Conservation (phyloP, 2,329 filamentous ascomycete species). For the Calonectria pauciramosa region DNA sequence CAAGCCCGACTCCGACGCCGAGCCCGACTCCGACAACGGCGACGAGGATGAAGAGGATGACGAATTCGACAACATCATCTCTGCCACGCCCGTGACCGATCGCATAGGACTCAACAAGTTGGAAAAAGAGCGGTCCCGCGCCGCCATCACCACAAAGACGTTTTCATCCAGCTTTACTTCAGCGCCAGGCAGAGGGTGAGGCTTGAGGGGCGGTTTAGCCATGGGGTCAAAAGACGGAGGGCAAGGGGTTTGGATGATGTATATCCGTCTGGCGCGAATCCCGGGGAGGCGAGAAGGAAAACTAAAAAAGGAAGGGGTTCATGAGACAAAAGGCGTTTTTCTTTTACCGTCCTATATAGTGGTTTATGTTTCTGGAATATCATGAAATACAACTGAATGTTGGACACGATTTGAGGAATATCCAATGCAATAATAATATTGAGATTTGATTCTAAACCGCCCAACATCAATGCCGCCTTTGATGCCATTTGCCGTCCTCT, state of each 20-base stretch:
- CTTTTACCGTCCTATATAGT: background rate
- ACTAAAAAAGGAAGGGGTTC: background rate
- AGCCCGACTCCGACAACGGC: slow-evolving; percentile 79
- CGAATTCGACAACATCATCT: slow-evolving; percentile 93
- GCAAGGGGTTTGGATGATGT: background rate
- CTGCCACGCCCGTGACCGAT: slow-evolving; percentile 91
- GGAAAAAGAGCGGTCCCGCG: slow-evolving; percentile 67
- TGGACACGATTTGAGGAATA: background rate
- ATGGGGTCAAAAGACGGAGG: background rate
- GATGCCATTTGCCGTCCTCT: background rate
- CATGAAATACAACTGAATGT: background rate
- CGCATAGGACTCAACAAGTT: slow-evolving; percentile 76
- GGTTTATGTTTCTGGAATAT: background rate
- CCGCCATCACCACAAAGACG: slow-evolving; percentile 62
- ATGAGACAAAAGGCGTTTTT: background rate
- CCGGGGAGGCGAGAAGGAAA: background rate
- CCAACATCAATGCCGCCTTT: background rate
- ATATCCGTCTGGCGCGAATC: background rate
- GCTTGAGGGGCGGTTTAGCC: background rate
- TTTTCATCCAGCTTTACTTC: slow-evolving; percentile 65
- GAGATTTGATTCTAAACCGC: slow-evolving; percentile 22
- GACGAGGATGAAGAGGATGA: slow-evolving; percentile 74
- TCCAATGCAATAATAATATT: slow-evolving; percentile 23
- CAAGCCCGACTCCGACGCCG: slow-evolving; percentile 74
- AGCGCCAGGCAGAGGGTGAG: slow-evolving; percentile 63